Conservation (phyloP, 2,329 filamentous ascomycete genomes). For the Colletotrichum sp. region DNA sequence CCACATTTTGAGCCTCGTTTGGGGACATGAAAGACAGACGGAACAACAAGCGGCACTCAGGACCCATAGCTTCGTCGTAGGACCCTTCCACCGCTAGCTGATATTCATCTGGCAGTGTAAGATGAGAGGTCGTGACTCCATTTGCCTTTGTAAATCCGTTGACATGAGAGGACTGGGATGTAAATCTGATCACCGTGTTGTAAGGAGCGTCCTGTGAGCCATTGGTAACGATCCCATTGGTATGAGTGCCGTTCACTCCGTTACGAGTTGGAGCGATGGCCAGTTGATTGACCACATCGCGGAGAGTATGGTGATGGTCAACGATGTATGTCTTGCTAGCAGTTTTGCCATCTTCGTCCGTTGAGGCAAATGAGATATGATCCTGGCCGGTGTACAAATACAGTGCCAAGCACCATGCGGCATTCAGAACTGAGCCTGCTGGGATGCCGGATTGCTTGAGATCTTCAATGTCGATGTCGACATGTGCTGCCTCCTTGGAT, state of each 20-base stretch:
- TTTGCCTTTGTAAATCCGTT: not conserved
- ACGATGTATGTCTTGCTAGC: not conserved
- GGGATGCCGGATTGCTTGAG: not conserved
- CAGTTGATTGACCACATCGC: not conserved
- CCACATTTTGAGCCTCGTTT: not conserved
- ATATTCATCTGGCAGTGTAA: not conserved
- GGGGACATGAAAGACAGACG: not conserved
- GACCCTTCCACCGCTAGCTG: not conserved
- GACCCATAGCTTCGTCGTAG: not conserved
- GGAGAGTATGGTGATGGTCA: not conserved
- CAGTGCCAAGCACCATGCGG: not conserved
- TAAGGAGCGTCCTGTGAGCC: not conserved
- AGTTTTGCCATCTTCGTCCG: not conserved
- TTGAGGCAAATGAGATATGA: not conserved
- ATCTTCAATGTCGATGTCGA: not conserved
- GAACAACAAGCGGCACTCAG: not conserved
- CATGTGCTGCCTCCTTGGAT: not conserved
- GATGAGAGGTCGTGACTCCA: not conserved
- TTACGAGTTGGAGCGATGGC: not conserved
- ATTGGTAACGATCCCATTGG: not conserved
- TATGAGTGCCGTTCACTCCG: not conserved
- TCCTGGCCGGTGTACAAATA: not conserved
- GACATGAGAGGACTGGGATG: not conserved
- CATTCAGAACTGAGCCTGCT: not conserved
- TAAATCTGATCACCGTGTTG: not conserved